Evolutionary conservation across 2,329 filamentous ascomycete species (phyloP).

Genomic region (Colletotrichum scovillei): DNA sequence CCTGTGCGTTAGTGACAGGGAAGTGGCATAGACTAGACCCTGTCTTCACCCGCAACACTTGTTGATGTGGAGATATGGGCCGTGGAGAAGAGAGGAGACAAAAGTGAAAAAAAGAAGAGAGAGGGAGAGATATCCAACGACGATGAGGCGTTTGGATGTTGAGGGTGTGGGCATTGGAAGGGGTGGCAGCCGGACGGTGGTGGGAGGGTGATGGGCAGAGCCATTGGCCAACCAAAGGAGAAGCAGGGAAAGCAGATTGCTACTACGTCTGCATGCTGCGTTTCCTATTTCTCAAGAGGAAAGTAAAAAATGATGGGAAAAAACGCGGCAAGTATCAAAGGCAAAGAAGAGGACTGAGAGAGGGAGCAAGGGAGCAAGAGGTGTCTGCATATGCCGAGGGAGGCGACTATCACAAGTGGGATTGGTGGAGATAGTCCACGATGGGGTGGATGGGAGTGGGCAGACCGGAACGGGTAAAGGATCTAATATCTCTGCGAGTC

Average conservation of each 20-base stretch:
- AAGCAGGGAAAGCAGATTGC: conserved; percentile 41
- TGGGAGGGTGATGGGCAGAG: conserved; percentile 43
- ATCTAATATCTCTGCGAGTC: conserved; percentile 20
- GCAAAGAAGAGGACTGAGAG: conserved; percentile 29
- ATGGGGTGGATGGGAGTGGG: conserved; percentile 39
- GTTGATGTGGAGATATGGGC: background rate
- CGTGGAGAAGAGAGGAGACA: background rate
- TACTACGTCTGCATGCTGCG: conserved; percentile 37
- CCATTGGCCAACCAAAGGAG: conserved; percentile 41
- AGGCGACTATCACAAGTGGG: conserved; percentile 38
- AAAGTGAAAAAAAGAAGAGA: background rate
- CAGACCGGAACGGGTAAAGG: conserved; percentile 39
- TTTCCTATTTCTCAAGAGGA: conserved; percentile 48
- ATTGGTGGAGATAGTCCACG: conserved; percentile 46
- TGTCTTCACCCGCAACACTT: conserved; percentile 29
- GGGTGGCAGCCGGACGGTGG: conserved; percentile 4
- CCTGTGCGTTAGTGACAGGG: conserved; percentile 32
- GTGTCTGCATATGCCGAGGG: conserved; percentile 53
- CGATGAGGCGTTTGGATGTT: conserved; percentile 9
- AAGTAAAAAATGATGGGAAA: background rate
- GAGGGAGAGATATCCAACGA: conserved; percentile 8
- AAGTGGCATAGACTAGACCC: conserved; percentile 28
- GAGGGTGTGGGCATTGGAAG: conserved; percentile 28
- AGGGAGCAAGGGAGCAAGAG: conserved; percentile 38
- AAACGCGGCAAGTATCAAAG: conserved; percentile 13